Conservation (phyloP, 1,284 basidiomycete species). For the Ganoderma sinense region DNA sequence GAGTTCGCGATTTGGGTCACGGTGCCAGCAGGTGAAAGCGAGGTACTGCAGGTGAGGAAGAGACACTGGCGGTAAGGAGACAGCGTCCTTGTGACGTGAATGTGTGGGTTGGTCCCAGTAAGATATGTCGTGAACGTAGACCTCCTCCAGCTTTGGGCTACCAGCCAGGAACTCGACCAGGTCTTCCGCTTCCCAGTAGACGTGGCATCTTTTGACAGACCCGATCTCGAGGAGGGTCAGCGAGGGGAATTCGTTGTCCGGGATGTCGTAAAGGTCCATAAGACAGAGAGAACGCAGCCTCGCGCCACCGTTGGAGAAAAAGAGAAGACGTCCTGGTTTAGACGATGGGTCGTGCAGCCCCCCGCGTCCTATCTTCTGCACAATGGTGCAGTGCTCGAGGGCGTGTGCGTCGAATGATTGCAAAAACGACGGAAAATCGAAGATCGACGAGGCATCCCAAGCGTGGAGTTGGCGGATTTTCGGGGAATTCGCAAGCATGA, state of each 20-base stretch:
- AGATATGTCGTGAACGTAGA: not conserved
- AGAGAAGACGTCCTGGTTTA: not conserved
- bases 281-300: constrained; percentile 12
- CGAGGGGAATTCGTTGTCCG: constrained; percentile 6
- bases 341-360: too few relatives aligned
- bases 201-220: not conserved
- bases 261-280: not conserved
- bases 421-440: too few relatives aligned
- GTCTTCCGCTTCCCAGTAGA: not conserved
- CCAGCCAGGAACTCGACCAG: constrained; percentile 7
- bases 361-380: not conserved
- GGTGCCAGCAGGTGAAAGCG: too few relatives aligned
- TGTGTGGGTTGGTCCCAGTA: too few relatives aligned
- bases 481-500: too few relatives aligned
- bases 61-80: not conserved
- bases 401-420: too few relatives aligned
- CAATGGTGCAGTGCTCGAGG: too few relatives aligned
- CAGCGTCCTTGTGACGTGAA: not conserved
- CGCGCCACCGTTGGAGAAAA: not conserved
- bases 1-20: too few relatives aligned
- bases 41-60: constrained; percentile 7
- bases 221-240: not conserved
- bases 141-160: constrained; percentile 7
- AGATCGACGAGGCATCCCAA: too few relatives aligned
- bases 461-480: too few relatives aligned